A percentile compares a stretch with the other conserved stretches of the same genome.
Evolutionary conservation across 768 basidiomycete genomes (phyloP).

Genomic region (Kondoa subrosea): DNA sequence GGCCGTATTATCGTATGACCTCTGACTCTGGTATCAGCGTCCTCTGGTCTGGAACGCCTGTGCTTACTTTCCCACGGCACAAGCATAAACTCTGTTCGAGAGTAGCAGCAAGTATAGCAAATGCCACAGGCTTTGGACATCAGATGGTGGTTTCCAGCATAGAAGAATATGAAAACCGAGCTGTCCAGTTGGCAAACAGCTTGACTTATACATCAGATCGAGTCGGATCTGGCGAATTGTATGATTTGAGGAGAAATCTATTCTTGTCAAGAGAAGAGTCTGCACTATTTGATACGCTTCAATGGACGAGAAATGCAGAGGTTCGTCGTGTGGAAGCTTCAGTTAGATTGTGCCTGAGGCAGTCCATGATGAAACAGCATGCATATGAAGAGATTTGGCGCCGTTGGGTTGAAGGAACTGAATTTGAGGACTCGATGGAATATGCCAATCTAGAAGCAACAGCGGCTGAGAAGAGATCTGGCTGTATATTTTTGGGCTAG

Average conservation of each 20-base stretch:
- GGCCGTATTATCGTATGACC: too few relatives aligned
- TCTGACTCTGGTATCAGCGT: too few relatives aligned
- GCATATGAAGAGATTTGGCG: slow-evolving; percentile 38
- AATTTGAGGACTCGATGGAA: slow-evolving; percentile 21
- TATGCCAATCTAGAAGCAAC: neutral
- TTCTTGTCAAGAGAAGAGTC: slow-evolving; percentile 36
- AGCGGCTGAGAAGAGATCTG: neutral
- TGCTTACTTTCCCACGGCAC: slow-evolving; percentile 39
- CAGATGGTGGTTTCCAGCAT: slow-evolving; percentile 38
- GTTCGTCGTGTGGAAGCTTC: slow-evolving; percentile 20
- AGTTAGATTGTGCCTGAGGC: neutral
- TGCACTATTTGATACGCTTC: slow-evolving; percentile 40
- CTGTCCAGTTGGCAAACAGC: slow-evolving; percentile 35
- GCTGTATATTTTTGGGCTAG: neutral
- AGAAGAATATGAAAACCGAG: slow-evolving; percentile 39
- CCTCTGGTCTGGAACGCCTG: slow-evolving; percentile 42
- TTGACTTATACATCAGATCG: slow-evolving; percentile 26
- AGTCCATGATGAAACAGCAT: neutral
- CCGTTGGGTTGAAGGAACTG: slow-evolving; percentile 35
- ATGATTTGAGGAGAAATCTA: slow-evolving; percentile 36
- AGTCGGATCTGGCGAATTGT: slow-evolving; percentile 32
- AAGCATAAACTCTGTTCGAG: slow-evolving; percentile 41
- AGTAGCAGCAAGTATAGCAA: slow-evolving; percentile 40
- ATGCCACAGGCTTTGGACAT: slow-evolving; percentile 39
- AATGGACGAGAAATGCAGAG: slow-evolving; percentile 41